These are phyloP conservation scores for Saturnispora zaruensis DNA, from an alignment of 805 yeast genomes.

Conservation along the genomic window DNA sequence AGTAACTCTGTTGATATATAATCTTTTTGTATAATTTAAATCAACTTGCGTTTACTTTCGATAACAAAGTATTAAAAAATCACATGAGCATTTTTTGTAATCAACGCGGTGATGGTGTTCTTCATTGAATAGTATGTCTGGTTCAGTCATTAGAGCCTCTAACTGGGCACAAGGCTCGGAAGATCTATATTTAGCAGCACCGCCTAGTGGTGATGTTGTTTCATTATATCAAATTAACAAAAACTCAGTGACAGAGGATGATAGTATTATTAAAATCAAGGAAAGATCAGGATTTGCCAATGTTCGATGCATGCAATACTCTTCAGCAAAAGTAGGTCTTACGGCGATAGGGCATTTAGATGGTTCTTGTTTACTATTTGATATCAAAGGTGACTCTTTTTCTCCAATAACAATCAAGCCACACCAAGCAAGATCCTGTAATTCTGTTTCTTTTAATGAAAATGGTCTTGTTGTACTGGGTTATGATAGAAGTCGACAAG, in stretches of 20 bases:
- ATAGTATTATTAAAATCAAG: constrained; percentile 42
- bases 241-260: constrained; percentile 32
- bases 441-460: constrained; percentile 60
- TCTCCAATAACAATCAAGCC: constrained; percentile 40
- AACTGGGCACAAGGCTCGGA: constrained; percentile 50
- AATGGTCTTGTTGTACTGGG: constrained; percentile 67
- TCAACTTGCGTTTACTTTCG: background rate
- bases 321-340: constrained; percentile 45
- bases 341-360: constrained; percentile 68
- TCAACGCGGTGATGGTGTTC: background rate
- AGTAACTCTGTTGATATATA: background rate
- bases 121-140: constrained; percentile 36
- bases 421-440: constrained; percentile 66
- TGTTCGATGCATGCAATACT: constrained; percentile 60
- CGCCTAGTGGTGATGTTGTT: constrained; percentile 76
- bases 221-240: constrained; percentile 51
- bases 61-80: background rate
- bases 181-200: constrained; percentile 57
- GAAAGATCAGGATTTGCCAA: constrained; percentile 58
- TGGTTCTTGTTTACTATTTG: constrained; percentile 58
- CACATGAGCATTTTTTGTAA: background rate
- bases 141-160: constrained; percentile 48
- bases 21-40: background rate
- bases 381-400: constrained; percentile 34
- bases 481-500: constrained; percentile 68